Conservation (phyloP, 2,329 filamentous ascomycete species). For the Colletotrichum sansevieriae region DNA sequence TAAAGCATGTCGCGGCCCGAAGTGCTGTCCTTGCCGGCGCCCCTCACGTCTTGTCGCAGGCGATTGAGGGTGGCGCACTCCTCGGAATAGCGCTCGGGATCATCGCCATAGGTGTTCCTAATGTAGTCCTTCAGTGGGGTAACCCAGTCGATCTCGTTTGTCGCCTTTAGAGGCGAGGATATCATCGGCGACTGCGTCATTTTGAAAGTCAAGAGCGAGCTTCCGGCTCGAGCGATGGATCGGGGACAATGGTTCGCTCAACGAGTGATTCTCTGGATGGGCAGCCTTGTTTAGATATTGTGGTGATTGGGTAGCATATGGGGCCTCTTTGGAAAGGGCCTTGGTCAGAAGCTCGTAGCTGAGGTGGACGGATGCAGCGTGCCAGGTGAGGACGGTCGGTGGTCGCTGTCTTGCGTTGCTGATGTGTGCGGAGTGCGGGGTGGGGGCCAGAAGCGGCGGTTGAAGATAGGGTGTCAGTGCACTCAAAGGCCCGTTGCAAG, state of each 20-base stretch:
- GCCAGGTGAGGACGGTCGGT: constrained; percentile 28
- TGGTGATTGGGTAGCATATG: constrained; percentile 37
- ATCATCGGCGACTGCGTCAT: constrained; percentile 96
- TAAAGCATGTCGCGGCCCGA: constrained; percentile 94
- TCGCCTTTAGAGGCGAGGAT: constrained; percentile 90
- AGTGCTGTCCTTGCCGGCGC: constrained; percentile 95
- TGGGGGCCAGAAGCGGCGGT: constrained; percentile 35
- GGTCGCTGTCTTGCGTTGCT: constrained; percentile 31
- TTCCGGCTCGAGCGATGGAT: constrained; percentile 17
- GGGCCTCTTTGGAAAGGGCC: constrained; percentile 36
- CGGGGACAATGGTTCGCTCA: constrained; percentile 24
- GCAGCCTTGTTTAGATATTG: constrained; percentile 37
- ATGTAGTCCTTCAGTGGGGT: constrained; percentile 94
- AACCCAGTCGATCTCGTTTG: constrained; percentile 99
- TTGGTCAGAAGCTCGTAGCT: constrained; percentile 29
- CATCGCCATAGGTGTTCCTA: constrained; percentile 92
- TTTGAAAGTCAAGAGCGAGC: constrained; percentile 44
- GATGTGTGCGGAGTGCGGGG: constrained; percentile 34
- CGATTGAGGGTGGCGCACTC: constrained; percentile 96
- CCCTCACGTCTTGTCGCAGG: constrained; percentile 97
- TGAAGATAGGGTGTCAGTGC: constrained; percentile 36
- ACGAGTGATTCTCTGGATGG: constrained; percentile 11
- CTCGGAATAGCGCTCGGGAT: constrained; percentile 94
- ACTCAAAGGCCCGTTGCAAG: constrained; percentile 9
- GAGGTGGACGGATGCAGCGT: constrained; percentile 37